Evolutionary conservation across 192 early-diverging fungal genomes (phyloP), one percentile per base, ranked within the genome.

Genomic region (Spizellomyces punctatus): DNA sequence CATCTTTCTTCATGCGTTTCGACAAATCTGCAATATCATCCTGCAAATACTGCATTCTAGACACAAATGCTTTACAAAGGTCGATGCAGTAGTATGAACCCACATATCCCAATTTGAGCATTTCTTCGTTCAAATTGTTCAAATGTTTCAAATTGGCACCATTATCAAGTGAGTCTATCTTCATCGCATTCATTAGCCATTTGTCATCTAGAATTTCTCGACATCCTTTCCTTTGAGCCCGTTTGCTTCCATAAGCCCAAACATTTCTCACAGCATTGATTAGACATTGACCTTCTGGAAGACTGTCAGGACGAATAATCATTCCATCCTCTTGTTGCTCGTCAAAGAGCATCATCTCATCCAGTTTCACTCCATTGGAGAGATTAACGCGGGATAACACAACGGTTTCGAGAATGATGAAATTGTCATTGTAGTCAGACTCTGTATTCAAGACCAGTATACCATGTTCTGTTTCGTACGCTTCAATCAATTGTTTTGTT

Each of bases 261-360:
- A 10, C 22, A 12, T 4, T 19, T 63, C 58, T 61, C 5, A 61
- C 44, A 10, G 27, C 14, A 27, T 69, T 69, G 57, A 62, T 5
- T 10, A 60, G 10, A 46, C 67, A 69, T 17, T n/a, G n/a, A 44
- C 67, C 67, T 19, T 42, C 45, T 12, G 55, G 42, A 1, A 41
- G 19, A 1, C 41, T 2, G 8, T 61, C 36, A 27, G 19, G 57
- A 17, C 55, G 21, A 55, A 55, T 56, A 21, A 27, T 10, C 22
- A 46, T 45, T 8, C 19, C 19, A 12, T 60, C 67, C 9, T 60
- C 45, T 61, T 69, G 55, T 10, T n/a, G 8, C 41, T 69, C 58
- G 46, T 69, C 67, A 61, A 69, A 69, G 10, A 69, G 46, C 16
- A 69, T 17, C 57, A 61, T 69, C 8, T 69, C 17, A 9, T 62